Base-by-base conservation (phyloP, 2,329 filamentous ascomycete genomes). In the Talaromyces marneffei region DNA sequence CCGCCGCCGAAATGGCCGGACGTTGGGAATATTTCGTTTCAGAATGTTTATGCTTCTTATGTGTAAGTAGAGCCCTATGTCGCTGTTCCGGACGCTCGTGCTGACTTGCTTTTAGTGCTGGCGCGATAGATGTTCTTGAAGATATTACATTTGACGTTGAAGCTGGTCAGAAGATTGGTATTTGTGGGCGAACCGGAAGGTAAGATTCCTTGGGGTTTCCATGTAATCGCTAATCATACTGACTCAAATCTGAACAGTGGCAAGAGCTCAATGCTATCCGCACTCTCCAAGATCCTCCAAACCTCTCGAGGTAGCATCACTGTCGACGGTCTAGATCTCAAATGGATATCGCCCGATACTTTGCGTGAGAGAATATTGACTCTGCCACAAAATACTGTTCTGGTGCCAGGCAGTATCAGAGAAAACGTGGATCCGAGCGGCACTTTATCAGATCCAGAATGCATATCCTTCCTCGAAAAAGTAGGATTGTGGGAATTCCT, bases 111-210 rank as follows among this genome's bases (percentile, higher is more conserved):
- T 16, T 5, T 37, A 54, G 52, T 7, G 23, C 20, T 39, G 52
- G 52, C 3, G 33, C 52, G 33, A 54, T 74, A 37, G 69, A 68
- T 31, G 78, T 81, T 2, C 72, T 83, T 57, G 71, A 75, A 12
- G 67, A 78, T 20, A 70, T 84, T 39, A 79, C 73, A 5, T 66
- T 85, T 2, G 70, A 72, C 2, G 76, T 85, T 48, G 59, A 72
- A 4, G 65, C 70, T 12, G 75, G 75, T 25, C 71, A 77, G 60
- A 77, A 77, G 61, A 68, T 77, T 46, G 75, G 70, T 5, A 73
- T 78, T 31, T 77, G 75, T 60, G 76, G 76, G 20, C 67, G 75
- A 60, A 54, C 52, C 12, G 52, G 52, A 37, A 54, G 52, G 52
- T 54, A 35, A 14, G 18, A 25, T 7, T 8, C 20, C 40, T 7